Percentiles rank a stretch among this genome's conserved stretches.
phyloP scores from a whole-genome alignment of 1,139 yeast genomes.

The Pichia inconspicua region DNA sequence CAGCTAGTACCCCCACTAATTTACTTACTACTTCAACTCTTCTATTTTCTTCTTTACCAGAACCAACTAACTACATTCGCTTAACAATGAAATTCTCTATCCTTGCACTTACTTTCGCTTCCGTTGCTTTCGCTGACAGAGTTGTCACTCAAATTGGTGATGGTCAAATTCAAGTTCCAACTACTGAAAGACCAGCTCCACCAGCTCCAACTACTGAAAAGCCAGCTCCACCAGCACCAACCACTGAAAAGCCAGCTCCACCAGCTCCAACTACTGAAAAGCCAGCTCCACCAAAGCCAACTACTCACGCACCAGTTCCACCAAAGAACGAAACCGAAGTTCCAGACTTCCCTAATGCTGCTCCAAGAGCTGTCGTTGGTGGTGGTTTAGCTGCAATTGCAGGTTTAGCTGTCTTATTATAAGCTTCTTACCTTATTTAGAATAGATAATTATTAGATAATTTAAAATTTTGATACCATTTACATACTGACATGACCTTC shows the following conservation, averaged over 20 bases:
- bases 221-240: constrained; percentile 1
- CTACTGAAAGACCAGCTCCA: constrained; percentile 4
- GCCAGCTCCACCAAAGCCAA: constrained; percentile 1
- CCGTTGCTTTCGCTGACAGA: constrained; percentile 24
- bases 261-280: constrained; percentile 26
- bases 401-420: constrained; percentile 21
- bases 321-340: constrained; percentile 2
- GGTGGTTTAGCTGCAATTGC: constrained; percentile 22
- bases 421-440: constrained; percentile 4
- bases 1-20: background rate
- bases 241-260: constrained; percentile 1
- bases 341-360: constrained; percentile 13
- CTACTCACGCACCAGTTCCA: background rate
- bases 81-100: constrained; percentile 24
- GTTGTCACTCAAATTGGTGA: constrained; percentile 21
- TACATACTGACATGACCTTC: background rate
- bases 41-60: constrained; percentile 1
- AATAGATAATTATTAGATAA: too few species aligned
- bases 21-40: background rate
- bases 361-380: constrained; percentile 16
- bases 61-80: constrained; percentile 2
- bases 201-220: constrained; percentile 26
- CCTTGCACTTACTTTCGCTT: constrained; percentile 27
- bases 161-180: constrained; percentile 22
- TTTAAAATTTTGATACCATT: background rate